phyloP scores from a whole-genome alignment of 768 basidiomycete genomes.

The Russula brevipes region DNA sequence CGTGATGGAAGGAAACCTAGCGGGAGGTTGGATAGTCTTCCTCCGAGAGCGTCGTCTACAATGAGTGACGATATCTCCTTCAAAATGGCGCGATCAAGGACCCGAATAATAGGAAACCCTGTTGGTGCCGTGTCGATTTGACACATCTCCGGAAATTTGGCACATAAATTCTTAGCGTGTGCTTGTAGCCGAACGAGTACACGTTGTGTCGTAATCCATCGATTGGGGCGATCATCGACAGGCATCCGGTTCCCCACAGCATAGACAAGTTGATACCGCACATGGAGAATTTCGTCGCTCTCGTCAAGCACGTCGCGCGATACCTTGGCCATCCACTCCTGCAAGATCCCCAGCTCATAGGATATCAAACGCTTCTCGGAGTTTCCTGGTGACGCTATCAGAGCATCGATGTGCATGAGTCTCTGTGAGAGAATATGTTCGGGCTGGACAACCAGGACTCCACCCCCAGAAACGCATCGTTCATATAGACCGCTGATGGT shows the following conservation, averaged over 20 bases:
- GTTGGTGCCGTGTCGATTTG: background rate
- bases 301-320: slow-evolving; percentile 20
- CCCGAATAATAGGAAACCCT: slow-evolving; percentile 5
- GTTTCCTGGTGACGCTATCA: slow-evolving; percentile 24
- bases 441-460: slow-evolving; percentile 48
- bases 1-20: background rate
- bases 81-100: background rate
- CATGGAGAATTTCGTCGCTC: slow-evolving; percentile 38
- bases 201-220: slow-evolving; percentile 41
- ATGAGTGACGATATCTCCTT: background rate
- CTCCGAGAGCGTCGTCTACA: slow-evolving; percentile 2
- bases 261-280: slow-evolving; percentile 46
- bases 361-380: background rate
- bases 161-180: slow-evolving; percentile 4
- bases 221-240: slow-evolving; percentile 39
- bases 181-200: slow-evolving; percentile 34
- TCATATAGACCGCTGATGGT: slow-evolving; percentile 33
- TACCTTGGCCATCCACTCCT: background rate
- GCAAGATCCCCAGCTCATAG: background rate
- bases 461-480: slow-evolving; percentile 37
- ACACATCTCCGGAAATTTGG: background rate
- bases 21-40: background rate
- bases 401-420: slow-evolving; percentile 40
- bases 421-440: slow-evolving; percentile 51
- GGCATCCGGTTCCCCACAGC: slow-evolving; percentile 37